These are phyloP conservation scores for Eragrostis tef DNA, from an alignment of 202 grass and related monocot genomes.

Conservation along the genomic window DNA sequence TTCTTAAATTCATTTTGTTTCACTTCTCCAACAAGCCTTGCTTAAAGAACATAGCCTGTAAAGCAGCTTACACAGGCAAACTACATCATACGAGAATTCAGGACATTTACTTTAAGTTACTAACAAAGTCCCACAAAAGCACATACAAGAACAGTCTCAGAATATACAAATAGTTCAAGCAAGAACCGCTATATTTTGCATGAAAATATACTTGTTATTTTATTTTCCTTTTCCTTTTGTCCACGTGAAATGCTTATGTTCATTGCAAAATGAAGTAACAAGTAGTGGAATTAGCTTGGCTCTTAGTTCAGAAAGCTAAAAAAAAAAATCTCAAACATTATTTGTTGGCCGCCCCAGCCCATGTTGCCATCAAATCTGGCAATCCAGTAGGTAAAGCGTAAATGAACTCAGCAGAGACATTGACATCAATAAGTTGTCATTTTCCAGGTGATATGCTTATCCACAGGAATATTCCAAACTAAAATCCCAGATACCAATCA, in stretches of 20 bases:
- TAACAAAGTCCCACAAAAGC: constrained; percentile 12
- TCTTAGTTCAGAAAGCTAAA: constrained; percentile 36
- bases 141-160: not conserved
- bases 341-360: constrained; percentile 29
- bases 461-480: constrained; percentile 65
- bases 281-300: constrained; percentile 22
- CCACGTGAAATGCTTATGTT: constrained; percentile 16
- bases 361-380: constrained; percentile 54
- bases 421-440: constrained; percentile 44
- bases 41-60: constrained; percentile 19
- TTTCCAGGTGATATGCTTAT: constrained; percentile 57
- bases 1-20: constrained; percentile 5
- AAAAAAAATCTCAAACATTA: constrained; percentile 23
- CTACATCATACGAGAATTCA: not conserved
- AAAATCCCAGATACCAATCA: constrained; percentile 57
- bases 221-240: constrained; percentile 9
- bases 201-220: not conserved
- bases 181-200: constrained; percentile 16
- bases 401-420: constrained; percentile 40
- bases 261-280: constrained; percentile 6
- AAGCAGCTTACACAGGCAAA: constrained; percentile 29
- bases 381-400: not conserved
- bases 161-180: constrained; percentile 2
- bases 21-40: not conserved
- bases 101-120: constrained; percentile 6